Evolutionary conservation across 257 asterid genomes (phyloP).

Genomic region (Lycium ferocissimum): DNA sequence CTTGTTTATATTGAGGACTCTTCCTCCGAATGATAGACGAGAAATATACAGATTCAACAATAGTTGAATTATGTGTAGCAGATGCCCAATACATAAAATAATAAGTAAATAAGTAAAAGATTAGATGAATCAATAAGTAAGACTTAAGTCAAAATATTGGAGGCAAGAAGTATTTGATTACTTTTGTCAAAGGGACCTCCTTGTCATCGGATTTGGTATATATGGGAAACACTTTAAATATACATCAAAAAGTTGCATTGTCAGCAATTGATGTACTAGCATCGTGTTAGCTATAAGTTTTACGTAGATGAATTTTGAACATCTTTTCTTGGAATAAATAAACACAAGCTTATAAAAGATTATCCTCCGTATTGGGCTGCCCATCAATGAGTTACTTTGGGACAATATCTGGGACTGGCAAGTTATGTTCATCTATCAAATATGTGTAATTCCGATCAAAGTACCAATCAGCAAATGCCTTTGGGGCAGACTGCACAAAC

Average conservation of each 20-base stretch:
- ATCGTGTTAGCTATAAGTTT: too few relatives aligned
- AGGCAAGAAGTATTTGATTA: neutral
- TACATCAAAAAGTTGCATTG: neutral
- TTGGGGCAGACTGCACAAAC: neutral
- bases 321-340: neutral
- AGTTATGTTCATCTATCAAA: neutral
- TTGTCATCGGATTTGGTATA: neutral
- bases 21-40: too few relatives aligned
- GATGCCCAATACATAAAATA: neutral
- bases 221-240: neutral
- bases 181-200: neutral
- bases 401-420: neutral
- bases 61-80: neutral
- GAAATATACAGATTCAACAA: neutral
- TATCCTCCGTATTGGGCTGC: neutral
- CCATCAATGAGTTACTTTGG: neutral
- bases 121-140: neutral
- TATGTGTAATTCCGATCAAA: slow-evolving; percentile 8
- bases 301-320: neutral
- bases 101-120: neutral
- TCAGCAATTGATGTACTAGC: neutral
- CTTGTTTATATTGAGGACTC: too few relatives aligned
- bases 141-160: too few relatives aligned
- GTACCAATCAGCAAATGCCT: slow-evolving; percentile 28
- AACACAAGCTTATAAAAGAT: neutral